These are phyloP conservation scores for Lojkania enalia DNA, from an alignment of 2,329 filamentous ascomycete genomes.

Conservation along the genomic window DNA sequence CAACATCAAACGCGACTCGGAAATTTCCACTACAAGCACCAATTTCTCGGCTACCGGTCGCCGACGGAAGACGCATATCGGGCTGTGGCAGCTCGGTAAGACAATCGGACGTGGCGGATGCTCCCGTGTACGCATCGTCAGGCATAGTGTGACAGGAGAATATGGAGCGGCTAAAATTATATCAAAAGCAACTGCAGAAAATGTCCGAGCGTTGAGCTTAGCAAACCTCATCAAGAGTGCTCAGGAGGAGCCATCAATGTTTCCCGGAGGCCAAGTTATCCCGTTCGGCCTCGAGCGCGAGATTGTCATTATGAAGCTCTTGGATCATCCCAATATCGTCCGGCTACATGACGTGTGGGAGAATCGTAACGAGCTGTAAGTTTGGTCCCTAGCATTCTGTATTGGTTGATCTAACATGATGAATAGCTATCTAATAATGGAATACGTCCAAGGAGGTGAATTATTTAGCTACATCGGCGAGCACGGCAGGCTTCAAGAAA, in stretches of 20 bases:
- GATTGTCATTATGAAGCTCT: constrained; percentile 94
- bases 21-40: constrained; percentile 60
- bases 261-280: constrained; percentile 67
- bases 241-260: constrained; percentile 57
- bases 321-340: constrained; percentile 93
- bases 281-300: constrained; percentile 91
- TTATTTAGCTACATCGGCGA: constrained; percentile 84
- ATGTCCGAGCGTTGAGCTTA: constrained; percentile 83
- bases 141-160: constrained; percentile 77
- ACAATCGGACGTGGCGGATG: constrained; percentile 89
- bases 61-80: constrained; percentile 73
- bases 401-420: constrained; percentile 20
- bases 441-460: constrained; percentile 84
- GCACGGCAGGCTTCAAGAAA: constrained; percentile 73
- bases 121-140: constrained; percentile 81
- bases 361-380: constrained; percentile 90
- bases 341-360: constrained; percentile 97
- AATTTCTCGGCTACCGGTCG: constrained; percentile 54
- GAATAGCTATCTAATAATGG: constrained; percentile 84
- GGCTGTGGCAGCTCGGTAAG: constrained; percentile 89
- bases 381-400: constrained; percentile 1
- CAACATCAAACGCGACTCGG: constrained; percentile 54
- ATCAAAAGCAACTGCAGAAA: constrained; percentile 73
- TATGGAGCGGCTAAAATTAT: constrained; percentile 95
- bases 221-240: constrained; percentile 78